Base-by-base conservation (phyloP, 768 basidiomycete genomes). In the Kwoniella heveanensis region DNA sequence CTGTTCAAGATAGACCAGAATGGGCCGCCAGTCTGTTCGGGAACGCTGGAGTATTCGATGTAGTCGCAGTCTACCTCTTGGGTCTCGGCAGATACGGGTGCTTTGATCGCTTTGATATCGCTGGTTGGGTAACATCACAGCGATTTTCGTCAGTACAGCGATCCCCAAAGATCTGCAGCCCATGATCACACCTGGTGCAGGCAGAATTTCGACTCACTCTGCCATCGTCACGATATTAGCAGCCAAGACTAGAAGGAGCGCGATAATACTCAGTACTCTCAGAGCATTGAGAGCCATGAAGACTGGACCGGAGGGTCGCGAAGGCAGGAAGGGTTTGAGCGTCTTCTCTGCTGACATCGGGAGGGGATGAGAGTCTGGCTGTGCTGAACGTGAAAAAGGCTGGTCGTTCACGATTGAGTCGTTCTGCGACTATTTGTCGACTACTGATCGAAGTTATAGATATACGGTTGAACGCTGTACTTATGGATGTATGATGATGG, bases 1-100 rank as follows among this genome's bases (percentile, higher is more conserved):
- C 90, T 84, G 80, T 91, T 91, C 66, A 94, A 82, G 65, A 95
- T 87, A 4, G 90, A 90, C 90, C 92, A 96, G 81, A 96, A 95
- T 9, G 86, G 85, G 26, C 92, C 92, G 21, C 90, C 92, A 29
- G 90, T 85, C 78, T 95, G 92, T 79, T 91, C 91, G 3, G 92
- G 92, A 4, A 96, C 91, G 1, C 91, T 62, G 6, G 57, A 64
- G 54, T 79, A 90, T 86, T 85, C 83, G 67, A 91, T 89, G 78
- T 92, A 93, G 69, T 92, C 90, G 72, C 86, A 88, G 71, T 89
- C 83, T 46, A 79, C 71, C 64, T 69, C 15, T 62, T 51, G 24
- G 29, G 53, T 15, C 32, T 57, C 44, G 56, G 21, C 47, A 2
- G 47, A 13, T 2, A 37, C 24, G 27, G 62, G 29, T 25, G 67